Percentiles rank a stretch among this genome's conserved stretches.
Conservation (phyloP, 1,284 basidiomycete species). For the Coriolopsis trogii region DNA sequence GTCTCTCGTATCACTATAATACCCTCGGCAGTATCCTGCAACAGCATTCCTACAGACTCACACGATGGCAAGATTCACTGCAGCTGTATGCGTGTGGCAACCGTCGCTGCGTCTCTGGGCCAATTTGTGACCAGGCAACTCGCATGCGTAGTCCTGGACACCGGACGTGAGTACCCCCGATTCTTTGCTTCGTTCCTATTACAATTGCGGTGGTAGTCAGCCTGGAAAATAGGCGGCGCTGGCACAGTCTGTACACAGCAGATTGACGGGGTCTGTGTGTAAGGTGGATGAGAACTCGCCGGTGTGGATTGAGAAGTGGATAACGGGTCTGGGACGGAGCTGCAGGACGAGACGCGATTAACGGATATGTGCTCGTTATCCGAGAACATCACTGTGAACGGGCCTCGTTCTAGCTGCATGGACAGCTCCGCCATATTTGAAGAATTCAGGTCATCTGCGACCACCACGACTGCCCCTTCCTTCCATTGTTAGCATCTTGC, state of each 20-base stretch:
- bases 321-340: slow-evolving; percentile 24
- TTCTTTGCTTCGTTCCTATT: slow-evolving; percentile 1
- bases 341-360: slow-evolving; percentile 13
- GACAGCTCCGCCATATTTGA: slow-evolving; percentile 27
- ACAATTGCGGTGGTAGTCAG: slow-evolving; percentile 2
- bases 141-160: slow-evolving; percentile 17
- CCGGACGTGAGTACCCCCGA: slow-evolving; percentile 17
- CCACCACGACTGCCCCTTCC: slow-evolving; percentile 20
- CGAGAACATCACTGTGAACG: slow-evolving; percentile 25
- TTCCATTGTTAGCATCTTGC: slow-evolving; percentile 17
- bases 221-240: neutral
- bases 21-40: neutral
- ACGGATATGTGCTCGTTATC: slow-evolving; percentile 31
- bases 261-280: neutral
- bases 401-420: slow-evolving; percentile 41
- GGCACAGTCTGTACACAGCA: neutral
- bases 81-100: neutral
- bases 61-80: slow-evolving; percentile 1
- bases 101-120: slow-evolving; percentile 1
- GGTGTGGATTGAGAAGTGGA: slow-evolving; percentile 16
- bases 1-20: too few species aligned
- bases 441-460: slow-evolving; percentile 26
- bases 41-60: neutral
- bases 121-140: slow-evolving; percentile 9
- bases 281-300: slow-evolving; percentile 12